Percentiles rank a stretch among this genome's conserved stretches.
These are phyloP conservation scores for Calonectria pseudoturangicola DNA, from an alignment of 2,329 filamentous ascomycete species.

Conservation along the genomic window DNA sequence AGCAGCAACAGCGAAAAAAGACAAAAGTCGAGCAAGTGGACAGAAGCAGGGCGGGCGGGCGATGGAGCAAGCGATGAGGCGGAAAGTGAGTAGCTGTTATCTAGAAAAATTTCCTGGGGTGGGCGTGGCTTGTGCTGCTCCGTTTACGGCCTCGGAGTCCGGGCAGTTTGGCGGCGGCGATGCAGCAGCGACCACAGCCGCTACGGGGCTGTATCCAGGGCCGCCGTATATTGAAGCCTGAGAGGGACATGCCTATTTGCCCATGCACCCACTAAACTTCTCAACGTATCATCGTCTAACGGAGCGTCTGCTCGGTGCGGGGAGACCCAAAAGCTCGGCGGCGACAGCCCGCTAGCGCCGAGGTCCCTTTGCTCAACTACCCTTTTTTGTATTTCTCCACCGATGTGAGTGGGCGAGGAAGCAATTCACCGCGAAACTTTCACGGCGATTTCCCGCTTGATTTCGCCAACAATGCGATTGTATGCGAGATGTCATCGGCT, in stretches of 20 bases:
- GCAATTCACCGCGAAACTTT: slow-evolving; percentile 22
- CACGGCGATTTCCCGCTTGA: background rate
- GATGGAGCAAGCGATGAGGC: slow-evolving; percentile 34
- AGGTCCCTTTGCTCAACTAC: slow-evolving; percentile 13
- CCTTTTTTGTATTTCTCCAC: slow-evolving; percentile 12
- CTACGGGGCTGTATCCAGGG: slow-evolving; percentile 8
- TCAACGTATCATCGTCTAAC: slow-evolving; percentile 23
- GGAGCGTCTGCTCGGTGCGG: slow-evolving; percentile 19
- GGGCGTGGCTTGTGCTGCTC: slow-evolving; percentile 51
- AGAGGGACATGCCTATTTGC: slow-evolving; percentile 2
- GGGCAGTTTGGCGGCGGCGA: slow-evolving; percentile 44
- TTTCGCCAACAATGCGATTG: background rate
- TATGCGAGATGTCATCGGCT: background rate
- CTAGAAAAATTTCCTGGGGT: slow-evolving; percentile 58
- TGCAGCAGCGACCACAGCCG: slow-evolving; percentile 20
- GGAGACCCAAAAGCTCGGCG: slow-evolving; percentile 13
- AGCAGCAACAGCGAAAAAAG: background rate
- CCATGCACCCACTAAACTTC: slow-evolving; percentile 24
- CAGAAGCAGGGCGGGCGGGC: slow-evolving; percentile 16
- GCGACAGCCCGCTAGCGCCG: slow-evolving; percentile 18
- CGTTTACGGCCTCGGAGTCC: slow-evolving; percentile 63
- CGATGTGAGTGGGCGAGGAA: background rate
- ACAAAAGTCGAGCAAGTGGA: slow-evolving; percentile 11
- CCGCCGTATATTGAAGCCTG: background rate
- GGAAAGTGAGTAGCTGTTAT: slow-evolving; percentile 44